Evolutionary conservation across 805 yeast genomes (phyloP), one percentile per base, ranked within the genome.

Genomic region (Lipomyces anomalus): DNA sequence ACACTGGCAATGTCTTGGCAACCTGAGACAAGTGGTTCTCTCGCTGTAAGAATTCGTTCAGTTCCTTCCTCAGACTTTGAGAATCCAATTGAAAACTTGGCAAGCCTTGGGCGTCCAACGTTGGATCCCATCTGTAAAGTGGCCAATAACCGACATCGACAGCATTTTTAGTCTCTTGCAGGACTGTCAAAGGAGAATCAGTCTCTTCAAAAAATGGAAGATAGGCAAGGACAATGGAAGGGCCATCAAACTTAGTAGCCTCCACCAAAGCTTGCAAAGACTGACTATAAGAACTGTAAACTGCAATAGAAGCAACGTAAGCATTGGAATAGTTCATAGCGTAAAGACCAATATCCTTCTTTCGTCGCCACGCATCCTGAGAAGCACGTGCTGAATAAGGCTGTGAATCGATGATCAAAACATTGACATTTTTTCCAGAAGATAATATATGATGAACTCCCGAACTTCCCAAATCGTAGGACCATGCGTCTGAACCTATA

Each of bases 121-220:
- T 53, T 45, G 97, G 95, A 57, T 86, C 75, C 68, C 75, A 90
- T 62, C 96, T 75, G 69, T 89, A 90, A 51, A 90, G 73, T 39
- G 97, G 97, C 95, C 97, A 88, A 69, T 83, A 82, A n/a, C 97
- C 97, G 28, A 88, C 71, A 59, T 86, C 96, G 38, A 90, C 95
- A 20, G 95, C 90, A 52, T 68, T 70, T 66, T 90, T 90, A 28
- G 97, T 89, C 63, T 85, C 92, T 63, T 84, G 81, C 58, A 90
- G 72, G 37, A 89, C 78, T 22, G 79, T 75, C 55, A 90, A 69
- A 34, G 94, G 82, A 50, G 79, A 70, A 45, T 69, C 71, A 22
- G 52, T 46, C 60, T 84, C 90, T 18, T 71, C 64, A 38, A 69
- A 61, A 64, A 82, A 80, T 35, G 97, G 97, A 57, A 89, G 71